Conservation (phyloP, 257 asterid genomes). For the Solanum tarapatanum region DNA sequence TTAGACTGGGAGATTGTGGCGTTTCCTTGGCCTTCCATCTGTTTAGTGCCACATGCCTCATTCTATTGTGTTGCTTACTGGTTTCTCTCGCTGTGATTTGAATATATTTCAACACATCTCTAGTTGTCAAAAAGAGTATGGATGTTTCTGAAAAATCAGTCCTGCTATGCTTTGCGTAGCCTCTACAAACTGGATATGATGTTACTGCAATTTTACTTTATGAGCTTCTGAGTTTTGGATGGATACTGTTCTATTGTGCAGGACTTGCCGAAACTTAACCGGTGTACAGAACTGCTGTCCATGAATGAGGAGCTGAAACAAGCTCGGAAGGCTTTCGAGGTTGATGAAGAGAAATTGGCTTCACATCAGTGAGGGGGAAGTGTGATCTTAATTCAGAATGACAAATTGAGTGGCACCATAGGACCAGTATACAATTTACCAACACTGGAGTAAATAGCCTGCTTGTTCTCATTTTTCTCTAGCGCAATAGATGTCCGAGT, state of each 20-base stretch:
- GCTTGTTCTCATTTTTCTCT: not conserved
- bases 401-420: not conserved
- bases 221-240: not conserved
- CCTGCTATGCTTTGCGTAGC: not conserved
- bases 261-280: slow-evolving; percentile 47
- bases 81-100: not conserved
- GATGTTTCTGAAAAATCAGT: not conserved
- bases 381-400: not conserved
- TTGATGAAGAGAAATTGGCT: slow-evolving; percentile 79
- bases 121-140: not conserved
- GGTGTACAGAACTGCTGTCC: slow-evolving; percentile 66
- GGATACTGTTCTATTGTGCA: slow-evolving; percentile 10
- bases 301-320: slow-evolving; percentile 93
- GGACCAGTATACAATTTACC: not conserved
- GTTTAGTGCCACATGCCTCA: not conserved
- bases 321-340: slow-evolving; percentile 74
- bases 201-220: not conserved
- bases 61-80: not conserved
- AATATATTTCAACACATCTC: not conserved
- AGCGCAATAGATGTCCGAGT: not conserved
- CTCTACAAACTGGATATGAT: not conserved
- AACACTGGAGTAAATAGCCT: not conserved
- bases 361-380: slow-evolving; percentile 29
- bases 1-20: not conserved
- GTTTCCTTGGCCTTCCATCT: not conserved